Evolutionary conservation across 257 asterid genomes (phyloP).

Genomic region (Lavandula angustifolia): DNA sequence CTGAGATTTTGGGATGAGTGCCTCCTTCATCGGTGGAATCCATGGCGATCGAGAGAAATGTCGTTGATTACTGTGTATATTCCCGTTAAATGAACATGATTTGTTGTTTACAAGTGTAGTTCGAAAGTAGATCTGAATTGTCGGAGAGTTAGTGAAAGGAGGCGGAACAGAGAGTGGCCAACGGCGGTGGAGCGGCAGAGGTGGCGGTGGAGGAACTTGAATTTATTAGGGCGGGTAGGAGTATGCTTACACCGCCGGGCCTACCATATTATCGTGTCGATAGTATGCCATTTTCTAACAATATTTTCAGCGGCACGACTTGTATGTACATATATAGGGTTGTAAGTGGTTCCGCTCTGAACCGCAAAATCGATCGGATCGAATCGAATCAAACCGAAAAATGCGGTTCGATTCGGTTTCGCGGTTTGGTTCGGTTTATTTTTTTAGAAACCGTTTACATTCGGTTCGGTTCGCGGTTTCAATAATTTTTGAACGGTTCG

Average conservation of each 20-base stretch:
- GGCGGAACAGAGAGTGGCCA: slow-evolving; percentile 23
- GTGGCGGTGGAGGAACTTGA: slow-evolving; percentile 29
- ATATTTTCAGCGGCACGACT: slow-evolving; percentile 10
- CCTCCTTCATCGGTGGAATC: slow-evolving; percentile 35
- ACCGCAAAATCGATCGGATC: too few species aligned
- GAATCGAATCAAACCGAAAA: too few species aligned
- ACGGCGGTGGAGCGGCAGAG: slow-evolving; percentile 40
- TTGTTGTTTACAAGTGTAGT: not conserved
- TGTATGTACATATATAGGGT: too few species aligned
- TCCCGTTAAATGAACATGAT: slow-evolving; percentile 13
- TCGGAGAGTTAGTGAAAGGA: not conserved
- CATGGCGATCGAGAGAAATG: slow-evolving; percentile 31
- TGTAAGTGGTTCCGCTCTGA: too few species aligned
- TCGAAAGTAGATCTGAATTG: not conserved
- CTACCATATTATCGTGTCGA: slow-evolving; percentile 13
- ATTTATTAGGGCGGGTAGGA: slow-evolving; percentile 28
- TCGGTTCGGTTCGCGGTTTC: too few species aligned
- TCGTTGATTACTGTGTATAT: not conserved
- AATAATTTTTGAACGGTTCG: too few species aligned
- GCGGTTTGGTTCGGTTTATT: too few species aligned
- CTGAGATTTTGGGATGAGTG: slow-evolving; percentile 10
- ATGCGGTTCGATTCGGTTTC: too few species aligned
- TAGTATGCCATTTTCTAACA: slow-evolving; percentile 4
- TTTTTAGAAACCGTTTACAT: too few species aligned
- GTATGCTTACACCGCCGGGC: slow-evolving; percentile 38